Conservation (phyloP, 257 asterid species). For the Eustoma russellianum region DNA sequence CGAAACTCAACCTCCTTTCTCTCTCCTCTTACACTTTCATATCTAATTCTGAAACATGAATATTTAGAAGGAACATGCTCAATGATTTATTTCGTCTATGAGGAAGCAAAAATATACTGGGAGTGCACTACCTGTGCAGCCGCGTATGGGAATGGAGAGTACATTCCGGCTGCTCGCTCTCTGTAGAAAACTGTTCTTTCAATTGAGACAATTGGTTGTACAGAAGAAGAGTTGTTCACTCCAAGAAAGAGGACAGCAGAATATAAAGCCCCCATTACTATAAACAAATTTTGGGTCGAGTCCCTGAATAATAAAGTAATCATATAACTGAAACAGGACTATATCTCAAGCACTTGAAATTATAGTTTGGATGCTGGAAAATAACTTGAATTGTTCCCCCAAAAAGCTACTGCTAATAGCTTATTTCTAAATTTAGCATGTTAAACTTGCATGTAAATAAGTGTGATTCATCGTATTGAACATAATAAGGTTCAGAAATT, state of each 20-base stretch:
- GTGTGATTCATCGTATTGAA: too few species aligned
- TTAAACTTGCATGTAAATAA: too few species aligned
- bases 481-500: too few species aligned
- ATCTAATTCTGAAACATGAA: too few species aligned
- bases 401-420: too few species aligned
- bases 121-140: slow-evolving; percentile 56
- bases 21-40: too few species aligned
- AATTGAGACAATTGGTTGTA: slow-evolving; percentile 70
- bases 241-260: slow-evolving; percentile 71
- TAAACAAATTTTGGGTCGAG: slow-evolving; percentile 53
- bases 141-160: slow-evolving; percentile 68
- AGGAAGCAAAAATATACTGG: not conserved
- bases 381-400: too few species aligned
- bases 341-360: not conserved
- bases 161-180: slow-evolving; percentile 92
- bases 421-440: too few species aligned
- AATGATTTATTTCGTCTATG: too few species aligned
- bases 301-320: slow-evolving; percentile 45
- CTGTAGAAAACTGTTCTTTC: slow-evolving; percentile 88
- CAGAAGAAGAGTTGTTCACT: slow-evolving; percentile 78
- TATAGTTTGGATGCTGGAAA: not conserved
- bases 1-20: too few species aligned
- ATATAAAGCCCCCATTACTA: slow-evolving; percentile 77
- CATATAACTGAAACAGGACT: too few species aligned
- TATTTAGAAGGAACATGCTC: too few species aligned